Evolutionary conservation across 139 green algal genomes (phyloP).

Genomic region (Chlamydomonas incerta): DNA sequence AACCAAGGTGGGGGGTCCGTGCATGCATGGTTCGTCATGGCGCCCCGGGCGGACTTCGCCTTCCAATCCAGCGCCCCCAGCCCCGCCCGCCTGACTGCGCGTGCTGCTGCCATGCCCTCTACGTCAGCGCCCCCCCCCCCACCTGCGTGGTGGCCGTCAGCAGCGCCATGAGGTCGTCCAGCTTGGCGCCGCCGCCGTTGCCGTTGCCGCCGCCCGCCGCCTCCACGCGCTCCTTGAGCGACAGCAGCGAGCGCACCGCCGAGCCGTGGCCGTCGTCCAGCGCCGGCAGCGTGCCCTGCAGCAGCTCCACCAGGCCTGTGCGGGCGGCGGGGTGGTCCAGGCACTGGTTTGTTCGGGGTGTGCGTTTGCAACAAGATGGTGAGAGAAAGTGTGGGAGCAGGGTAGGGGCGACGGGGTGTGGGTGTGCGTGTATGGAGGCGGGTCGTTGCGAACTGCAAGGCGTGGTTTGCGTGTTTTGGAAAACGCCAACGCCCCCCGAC

Average conservation of each 20-base stretch:
- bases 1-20: too few species aligned
- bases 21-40: too few species aligned
- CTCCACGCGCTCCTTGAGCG: conserved; percentile 69
- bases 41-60: too few species aligned
- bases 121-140: conserved; percentile 13
- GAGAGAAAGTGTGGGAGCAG: too few species aligned
- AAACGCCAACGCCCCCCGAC: too few species aligned
- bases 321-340: neutral
- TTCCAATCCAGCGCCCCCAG: neutral
- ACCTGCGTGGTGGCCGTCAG: conserved; percentile 79
- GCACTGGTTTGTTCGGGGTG: too few species aligned
- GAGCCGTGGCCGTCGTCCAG: conserved; percentile 70
- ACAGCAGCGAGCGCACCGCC: conserved; percentile 54
- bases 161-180: conserved; percentile 75
- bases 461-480: too few species aligned
- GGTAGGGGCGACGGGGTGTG: too few species aligned
- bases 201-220: conserved; percentile 2
- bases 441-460: neutral
- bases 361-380: too few species aligned
- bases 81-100: neutral
- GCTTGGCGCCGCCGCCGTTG: neutral
- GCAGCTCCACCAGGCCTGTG: conserved; percentile 68
- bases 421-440: too few species aligned
- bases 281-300: conserved; percentile 52
- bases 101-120: neutral